Evolutionary conservation across 768 basidiomycete genomes (phyloP).

Genomic region (Mycena alexandri): DNA sequence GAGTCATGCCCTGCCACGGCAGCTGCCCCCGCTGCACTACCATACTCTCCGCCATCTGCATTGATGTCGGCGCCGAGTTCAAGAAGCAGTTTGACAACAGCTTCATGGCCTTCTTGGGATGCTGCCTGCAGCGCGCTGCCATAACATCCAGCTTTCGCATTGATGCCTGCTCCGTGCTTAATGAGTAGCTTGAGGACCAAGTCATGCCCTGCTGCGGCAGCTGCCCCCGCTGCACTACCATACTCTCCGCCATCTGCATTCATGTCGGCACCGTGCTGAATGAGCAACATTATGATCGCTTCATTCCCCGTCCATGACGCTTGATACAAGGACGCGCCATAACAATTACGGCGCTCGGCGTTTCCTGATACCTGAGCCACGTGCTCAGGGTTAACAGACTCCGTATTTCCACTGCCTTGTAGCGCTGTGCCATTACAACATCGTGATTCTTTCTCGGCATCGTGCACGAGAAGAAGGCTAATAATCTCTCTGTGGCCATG

Average conservation of each 20-base stretch:
- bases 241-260: slow-evolving; percentile 3
- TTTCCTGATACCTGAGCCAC: too few species aligned
- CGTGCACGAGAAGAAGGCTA: slow-evolving; percentile 2
- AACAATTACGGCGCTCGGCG: not conserved
- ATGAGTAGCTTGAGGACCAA: not conserved
- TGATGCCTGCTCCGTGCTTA: not conserved
- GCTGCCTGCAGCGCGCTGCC: slow-evolving; percentile 3
- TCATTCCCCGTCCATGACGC: not conserved
- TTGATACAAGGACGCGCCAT: slow-evolving; percentile 7
- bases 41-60: not conserved
- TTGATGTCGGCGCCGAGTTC: not conserved
- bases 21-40: not conserved
- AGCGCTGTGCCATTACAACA: too few species aligned
- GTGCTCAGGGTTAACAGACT: not conserved
- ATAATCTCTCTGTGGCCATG: slow-evolving; percentile 6
- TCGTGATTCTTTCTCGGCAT: not conserved
- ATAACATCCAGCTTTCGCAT: not conserved
- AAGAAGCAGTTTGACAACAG: not conserved
- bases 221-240: not conserved
- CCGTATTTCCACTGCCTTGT: too few species aligned
- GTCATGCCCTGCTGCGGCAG: not conserved
- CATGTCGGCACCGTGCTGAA: not conserved
- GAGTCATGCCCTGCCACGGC: not conserved
- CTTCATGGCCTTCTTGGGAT: not conserved
- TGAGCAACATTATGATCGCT: not conserved